Percentiles rank a stretch among this genome's conserved stretches.
Conservation (phyloP, 2,329 filamentous ascomycete species). For the Domatiomyces catenatus region DNA sequence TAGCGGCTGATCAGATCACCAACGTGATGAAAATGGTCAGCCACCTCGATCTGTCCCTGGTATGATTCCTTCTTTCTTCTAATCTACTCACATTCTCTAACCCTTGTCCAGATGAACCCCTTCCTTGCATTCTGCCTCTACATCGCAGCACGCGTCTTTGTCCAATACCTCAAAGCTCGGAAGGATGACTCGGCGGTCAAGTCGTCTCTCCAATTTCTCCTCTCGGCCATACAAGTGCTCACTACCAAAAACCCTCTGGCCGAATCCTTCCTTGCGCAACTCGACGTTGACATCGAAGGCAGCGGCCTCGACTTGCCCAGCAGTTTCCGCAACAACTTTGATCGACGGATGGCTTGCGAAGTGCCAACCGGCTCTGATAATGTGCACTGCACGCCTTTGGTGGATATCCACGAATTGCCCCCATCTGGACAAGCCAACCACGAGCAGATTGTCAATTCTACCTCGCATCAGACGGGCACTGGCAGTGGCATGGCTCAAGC, state of each 20-base stretch:
- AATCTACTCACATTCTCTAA: background rate
- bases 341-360: slow-evolving; percentile 9
- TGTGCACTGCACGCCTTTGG: slow-evolving; percentile 13
- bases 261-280: slow-evolving; percentile 83
- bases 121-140: slow-evolving; percentile 94
- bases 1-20: slow-evolving; percentile 82
- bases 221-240: slow-evolving; percentile 78
- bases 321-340: slow-evolving; percentile 12
- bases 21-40: slow-evolving; percentile 92
- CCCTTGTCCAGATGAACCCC: slow-evolving; percentile 59
- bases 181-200: slow-evolving; percentile 64
- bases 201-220: slow-evolving; percentile 75
- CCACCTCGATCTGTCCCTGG: slow-evolving; percentile 67
- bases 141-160: slow-evolving; percentile 85
- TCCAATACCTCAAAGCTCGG: slow-evolving; percentile 90
- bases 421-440: slow-evolving; percentile 1
- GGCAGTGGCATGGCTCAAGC: background rate
- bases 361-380: slow-evolving; percentile 13
- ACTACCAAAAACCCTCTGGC: slow-evolving; percentile 81
- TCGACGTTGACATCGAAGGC: slow-evolving; percentile 76
- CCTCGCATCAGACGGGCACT: background rate
- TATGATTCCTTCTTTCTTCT: slow-evolving; percentile 34
- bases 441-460: background rate
- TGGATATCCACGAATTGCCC: slow-evolving; percentile 14
- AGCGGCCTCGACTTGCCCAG: slow-evolving; percentile 21